Evolutionary conservation across 2,329 filamentous ascomycete genomes (phyloP), one percentile per base, ranked within the genome.

Genomic region (Aspergillus quadrilineatus): DNA sequence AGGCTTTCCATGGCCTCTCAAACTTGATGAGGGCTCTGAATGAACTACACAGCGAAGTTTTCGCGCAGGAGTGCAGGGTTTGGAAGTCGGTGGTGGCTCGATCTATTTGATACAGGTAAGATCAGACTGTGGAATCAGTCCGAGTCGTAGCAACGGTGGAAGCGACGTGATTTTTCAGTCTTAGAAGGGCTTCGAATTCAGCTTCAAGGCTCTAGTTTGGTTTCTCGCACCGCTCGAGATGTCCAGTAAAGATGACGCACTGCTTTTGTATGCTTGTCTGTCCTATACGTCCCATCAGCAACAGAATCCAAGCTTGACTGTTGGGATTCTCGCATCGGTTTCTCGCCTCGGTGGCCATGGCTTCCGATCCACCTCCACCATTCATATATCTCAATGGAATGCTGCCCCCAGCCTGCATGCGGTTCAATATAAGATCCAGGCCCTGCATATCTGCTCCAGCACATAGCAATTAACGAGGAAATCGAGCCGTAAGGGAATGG

Each of bases 71-170:
- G 61, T 0, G 67, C 60, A 14, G 65, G 63, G 6, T 68, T 61
- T 2, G 55, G 48, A 2, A 64, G 58, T 44, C 47, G 70, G 32
- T 66, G 60, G 61, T 70, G 62, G 1, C 4, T 22, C 5, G 69
- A 67, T 12, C 61, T 65, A 43, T 68, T 52, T 8, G 69, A 63
- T 10, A 66, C 65, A 4, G 72, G 75, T 3, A 77, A 61, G 1
- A 68, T 73, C 12, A 80, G 48, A 29, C 73, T 72, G 12, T 79
- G 62, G 55, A 80, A 80, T 30, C 78, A 67, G 65, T 79, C 77
- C 4, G 73, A 73, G 4, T 78, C 78, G 60, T 78, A 80, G 30
- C 75, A 72, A 17, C 78, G 70, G 48, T 75, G 70, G 34, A 80
- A 75, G 1, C 78, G 76, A 65, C 76, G 78, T 9, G 75, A 73